Percentiles rank a stretch among this genome's conserved stretches.
Evolutionary conservation across 179 eudicot species (phyloP).

Genomic region (Patellifolia procumbens): DNA sequence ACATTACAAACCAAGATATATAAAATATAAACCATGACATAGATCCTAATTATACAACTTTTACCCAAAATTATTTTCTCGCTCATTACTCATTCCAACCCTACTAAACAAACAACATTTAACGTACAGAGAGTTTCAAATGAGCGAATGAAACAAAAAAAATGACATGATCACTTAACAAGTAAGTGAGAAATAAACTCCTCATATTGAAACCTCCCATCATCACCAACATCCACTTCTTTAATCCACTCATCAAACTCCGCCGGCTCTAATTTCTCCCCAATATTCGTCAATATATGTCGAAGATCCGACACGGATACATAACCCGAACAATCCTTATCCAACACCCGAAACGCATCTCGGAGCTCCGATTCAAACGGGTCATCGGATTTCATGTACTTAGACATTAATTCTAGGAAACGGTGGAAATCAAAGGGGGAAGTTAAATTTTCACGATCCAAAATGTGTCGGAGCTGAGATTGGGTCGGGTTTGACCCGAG

Average conservation of each 20-base stretch:
- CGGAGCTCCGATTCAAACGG: conserved; percentile 74
- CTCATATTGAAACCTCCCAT: conserved; percentile 68
- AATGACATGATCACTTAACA: conserved; percentile 36
- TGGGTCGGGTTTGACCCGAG: conserved; percentile 83
- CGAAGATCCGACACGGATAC: conserved; percentile 67
- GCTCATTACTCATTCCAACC: too few relatives aligned
- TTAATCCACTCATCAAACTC: conserved; percentile 89
- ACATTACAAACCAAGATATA: too few relatives aligned
- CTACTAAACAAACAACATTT: too few relatives aligned
- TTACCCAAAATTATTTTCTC: too few relatives aligned
- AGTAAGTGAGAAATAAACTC: conserved; percentile 65
- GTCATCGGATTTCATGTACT: conserved; percentile 64
- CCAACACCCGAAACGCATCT: conserved; percentile 73
- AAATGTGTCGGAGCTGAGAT: conserved; percentile 57
- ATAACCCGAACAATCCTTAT: conserved; percentile 64
- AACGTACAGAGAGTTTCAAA: too few relatives aligned
- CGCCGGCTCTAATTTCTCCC: conserved; percentile 68
- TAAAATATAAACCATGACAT: too few relatives aligned
- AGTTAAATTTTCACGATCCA: conserved; percentile 46
- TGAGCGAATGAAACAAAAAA: not conserved
- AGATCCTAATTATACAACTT: too few relatives aligned
- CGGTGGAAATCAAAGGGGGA: conserved; percentile 56
- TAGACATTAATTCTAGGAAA: conserved; percentile 60
- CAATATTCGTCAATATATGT: conserved; percentile 67
- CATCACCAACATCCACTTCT: conserved; percentile 73